Evolutionary conservation across 345 rosid species (phyloP).

Genomic region (Melaleuca quinquenervia): DNA sequence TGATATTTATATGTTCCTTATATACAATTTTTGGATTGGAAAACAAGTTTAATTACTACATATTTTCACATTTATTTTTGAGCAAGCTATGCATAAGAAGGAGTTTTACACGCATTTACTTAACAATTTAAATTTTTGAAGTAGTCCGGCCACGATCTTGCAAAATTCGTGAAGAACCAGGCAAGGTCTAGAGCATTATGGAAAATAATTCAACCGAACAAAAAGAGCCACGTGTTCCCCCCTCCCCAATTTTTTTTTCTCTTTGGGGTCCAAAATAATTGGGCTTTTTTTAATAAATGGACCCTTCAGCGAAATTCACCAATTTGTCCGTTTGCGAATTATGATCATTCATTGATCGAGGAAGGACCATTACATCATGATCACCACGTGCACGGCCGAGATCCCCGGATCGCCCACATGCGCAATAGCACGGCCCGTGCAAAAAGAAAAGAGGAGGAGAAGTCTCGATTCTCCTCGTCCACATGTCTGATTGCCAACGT

Average conservation of each 20-base stretch:
- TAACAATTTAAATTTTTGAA: not conserved
- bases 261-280: not conserved
- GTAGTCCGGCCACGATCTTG: fast-evolving
- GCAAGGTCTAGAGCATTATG: not conserved
- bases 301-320: not conserved
- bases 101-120: not conserved
- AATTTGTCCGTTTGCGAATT: not conserved
- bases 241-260: no score
- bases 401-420: not conserved
- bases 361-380: not conserved
- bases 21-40: not conserved
- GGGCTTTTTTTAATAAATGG: not conserved
- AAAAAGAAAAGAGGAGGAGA: not conserved
- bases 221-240: not conserved
- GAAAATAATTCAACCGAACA: not conserved
- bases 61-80: no score
- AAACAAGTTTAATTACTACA: no score
- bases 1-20: no score
- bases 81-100: fast-evolving
- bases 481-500: not conserved
- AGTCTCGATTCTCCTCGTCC: not conserved
- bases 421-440: not conserved
- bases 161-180: not conserved
- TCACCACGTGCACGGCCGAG: not conserved
- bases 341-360: not conserved